Conservation (phyloP, 2,329 filamentous ascomycete species). For the Colletotrichum tanaceti region DNA sequence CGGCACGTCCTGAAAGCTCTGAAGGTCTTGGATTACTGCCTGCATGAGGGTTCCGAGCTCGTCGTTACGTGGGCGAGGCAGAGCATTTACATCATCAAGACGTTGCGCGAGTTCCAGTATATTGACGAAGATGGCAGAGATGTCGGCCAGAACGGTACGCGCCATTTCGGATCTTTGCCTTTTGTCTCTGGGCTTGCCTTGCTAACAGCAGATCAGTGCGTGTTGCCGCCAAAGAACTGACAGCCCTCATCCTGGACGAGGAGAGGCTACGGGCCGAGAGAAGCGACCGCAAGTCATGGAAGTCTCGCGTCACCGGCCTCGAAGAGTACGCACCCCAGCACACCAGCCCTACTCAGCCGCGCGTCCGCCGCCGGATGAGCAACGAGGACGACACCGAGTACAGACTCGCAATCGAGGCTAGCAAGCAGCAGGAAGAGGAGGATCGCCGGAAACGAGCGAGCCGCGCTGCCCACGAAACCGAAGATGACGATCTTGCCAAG, state of each 20-base stretch:
- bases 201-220: constrained; percentile 73
- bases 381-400: constrained; percentile 90
- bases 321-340: constrained; percentile 77
- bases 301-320: constrained; percentile 92
- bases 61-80: constrained; percentile 98
- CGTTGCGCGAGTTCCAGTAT: constrained; percentile 95
- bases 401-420: constrained; percentile 89
- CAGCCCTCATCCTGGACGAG: constrained; percentile 90
- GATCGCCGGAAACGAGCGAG: constrained; percentile 79
- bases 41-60: constrained; percentile 96
- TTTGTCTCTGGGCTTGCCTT: constrained; percentile 33
- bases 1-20: constrained; percentile 96
- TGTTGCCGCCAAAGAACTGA: constrained; percentile 95
- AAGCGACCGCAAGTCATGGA: constrained; percentile 93
- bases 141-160: constrained; percentile 93
- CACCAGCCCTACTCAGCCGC: constrained; percentile 49
- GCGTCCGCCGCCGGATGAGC: constrained; percentile 60
- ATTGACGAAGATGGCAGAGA: constrained; percentile 95
- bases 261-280: constrained; percentile 91
- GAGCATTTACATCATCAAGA: constrained; percentile 99
- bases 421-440: constrained; percentile 94
- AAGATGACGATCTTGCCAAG: constrained; percentile 92
- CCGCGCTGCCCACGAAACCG: constrained; percentile 61
- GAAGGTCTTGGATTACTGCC: constrained; percentile 97
- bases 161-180: not conserved